Evolutionary conservation across 2,329 filamentous ascomycete species (phyloP), one percentile per base, ranked within the genome.

Genomic region (Venturiaceae sp.): DNA sequence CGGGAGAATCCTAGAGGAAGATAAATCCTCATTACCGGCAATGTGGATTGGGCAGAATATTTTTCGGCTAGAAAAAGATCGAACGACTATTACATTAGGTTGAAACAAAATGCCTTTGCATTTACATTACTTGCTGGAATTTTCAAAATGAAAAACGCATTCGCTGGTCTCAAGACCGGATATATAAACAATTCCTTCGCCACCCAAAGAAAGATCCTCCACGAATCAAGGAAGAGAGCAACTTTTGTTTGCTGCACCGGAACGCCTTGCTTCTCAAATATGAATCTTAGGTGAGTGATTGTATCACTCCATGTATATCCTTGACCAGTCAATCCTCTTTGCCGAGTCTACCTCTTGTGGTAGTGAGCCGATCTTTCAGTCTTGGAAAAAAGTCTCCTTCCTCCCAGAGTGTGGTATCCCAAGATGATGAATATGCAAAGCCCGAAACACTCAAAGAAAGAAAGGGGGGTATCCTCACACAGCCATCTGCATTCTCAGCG

Each of bases 401-500:
- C 21, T n/a, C 26, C 23, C 26, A 16, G 30, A 47, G 26, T 14
- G 6, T 11, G 16, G 23, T 47, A 6, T 26, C 44, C 44, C 44
- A 30, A 28, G 30, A 16, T 47, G 23, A 6, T 30, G 44, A 47
- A 16, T 47, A 47, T 47, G 23, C 44, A 47, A 47, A 16, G 28
- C 26, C 44, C 5, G 30, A 47, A 30, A 5, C 28, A 30, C 21
- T 21, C 21, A 44, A 44, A 23, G 39, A 44, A 23, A 44, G 3
- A 23, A 23, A 3, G 13, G 9, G 39, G 39, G 39, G 21, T 30
- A 30, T 30, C 44, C n/a, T 47, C 44, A 47, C 44, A 47, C 44
- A n/a, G 44, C 44, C 44, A 47, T 47, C 26, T 30, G 44, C 44
- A 47, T 47, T 26, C 44, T 53, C 57, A 64, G 66, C 34, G 60